Percentiles rank a stretch among this genome's conserved stretches.
Conservation (phyloP, 352 stramenopile genomes). For the Phytophthora europaea region DNA sequence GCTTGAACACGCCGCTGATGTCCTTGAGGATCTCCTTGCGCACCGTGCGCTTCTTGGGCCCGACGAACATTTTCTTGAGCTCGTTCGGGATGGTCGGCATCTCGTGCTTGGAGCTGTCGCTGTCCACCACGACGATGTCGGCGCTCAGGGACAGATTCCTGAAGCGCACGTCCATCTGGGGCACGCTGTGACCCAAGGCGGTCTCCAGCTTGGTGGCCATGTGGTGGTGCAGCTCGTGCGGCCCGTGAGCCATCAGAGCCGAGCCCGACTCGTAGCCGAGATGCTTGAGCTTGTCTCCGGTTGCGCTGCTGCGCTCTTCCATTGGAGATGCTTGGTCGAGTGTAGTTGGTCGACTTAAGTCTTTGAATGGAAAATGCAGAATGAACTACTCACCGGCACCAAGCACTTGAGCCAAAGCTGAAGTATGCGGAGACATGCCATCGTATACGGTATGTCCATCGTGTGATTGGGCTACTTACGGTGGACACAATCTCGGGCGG, state of each 20-base stretch:
- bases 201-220: constrained; percentile 38
- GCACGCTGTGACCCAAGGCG: constrained; percentile 41
- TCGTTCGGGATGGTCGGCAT: constrained; percentile 33
- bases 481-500: not conserved
- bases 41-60: constrained; percentile 37
- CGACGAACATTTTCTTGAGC: constrained; percentile 31
- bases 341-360: constrained; percentile 3
- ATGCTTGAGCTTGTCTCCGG: constrained; percentile 13
- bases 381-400: constrained; percentile 3
- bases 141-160: constrained; percentile 50
- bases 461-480: not conserved
- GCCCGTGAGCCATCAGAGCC: constrained; percentile 42
- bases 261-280: constrained; percentile 31
- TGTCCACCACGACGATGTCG: constrained; percentile 42
- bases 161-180: constrained; percentile 61
- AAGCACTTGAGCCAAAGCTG: not conserved
- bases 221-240: constrained; percentile 44
- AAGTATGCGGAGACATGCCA: constrained; percentile 18
- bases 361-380: constrained; percentile 13
- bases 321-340: not conserved
- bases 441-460: not conserved
- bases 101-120: constrained; percentile 28
- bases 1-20: constrained; percentile 42
- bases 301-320: constrained; percentile 10
- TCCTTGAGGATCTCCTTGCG: constrained; percentile 51